Evolutionary conservation across 176 grass and related monocot genomes (phyloP), one percentile per base, ranked within the genome.

Genomic region (Alloteropsis semialata): DNA sequence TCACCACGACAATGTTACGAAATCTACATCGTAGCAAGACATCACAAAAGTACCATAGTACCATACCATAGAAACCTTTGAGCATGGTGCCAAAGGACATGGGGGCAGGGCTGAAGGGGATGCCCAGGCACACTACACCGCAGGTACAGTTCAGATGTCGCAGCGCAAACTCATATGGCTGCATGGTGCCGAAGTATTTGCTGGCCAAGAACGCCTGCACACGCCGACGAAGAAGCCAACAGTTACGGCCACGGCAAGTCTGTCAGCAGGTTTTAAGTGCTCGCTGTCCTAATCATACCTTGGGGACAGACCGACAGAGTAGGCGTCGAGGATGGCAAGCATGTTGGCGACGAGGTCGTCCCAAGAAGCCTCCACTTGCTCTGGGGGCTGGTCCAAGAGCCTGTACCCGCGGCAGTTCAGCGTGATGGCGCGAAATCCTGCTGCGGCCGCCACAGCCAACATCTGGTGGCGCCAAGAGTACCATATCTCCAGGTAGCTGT

Each of bases 401-500:
- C 91, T 88, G 78, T 93, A 93, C 22, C 91, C 88, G 53, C 91
- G 88, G 67, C 83, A 70, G 74, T 90, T 88, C 5, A 88, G 85
- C 54, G 91, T 82, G 37, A 93, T 50, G 77, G 91, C 91, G 30
- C 82, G 85, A 82, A 85, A 93, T 16, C 88, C 88, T 9, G 88
- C 85, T 0, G 67, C 85, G 42, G 91, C 91, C 10, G 91, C 91
- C 10, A 69, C 91, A 29, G 85, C 91, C 28, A 88, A 62, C 88
- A 93, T 90, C 77, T 93, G 91, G 77, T 93, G 74, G 24, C 91
- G 86, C 85, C 91, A 93, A 10, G 91, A 46, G 82, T 93, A 90
- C 91, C 91, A 93, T 76, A 93, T 93, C 82, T 93, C 91, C 49
- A 88, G 88, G 69, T 90, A 93, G 7, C 88, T 83, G 83, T 89